Evolutionary conservation across 768 basidiomycete species (phyloP).

Genomic region (Serendipita sp.): DNA sequence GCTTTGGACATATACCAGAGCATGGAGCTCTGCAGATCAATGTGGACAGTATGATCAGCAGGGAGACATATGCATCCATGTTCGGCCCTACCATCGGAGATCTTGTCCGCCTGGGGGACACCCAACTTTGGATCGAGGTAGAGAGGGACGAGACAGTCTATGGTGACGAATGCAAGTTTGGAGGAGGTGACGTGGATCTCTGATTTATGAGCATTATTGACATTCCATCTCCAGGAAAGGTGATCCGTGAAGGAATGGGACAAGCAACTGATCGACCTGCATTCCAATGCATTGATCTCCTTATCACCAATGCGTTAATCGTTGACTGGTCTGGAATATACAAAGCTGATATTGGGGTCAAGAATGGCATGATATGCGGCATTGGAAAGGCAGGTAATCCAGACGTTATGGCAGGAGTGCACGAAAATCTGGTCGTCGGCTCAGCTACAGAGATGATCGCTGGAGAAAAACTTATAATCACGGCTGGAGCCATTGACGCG

Average conservation of each 20-base stretch:
- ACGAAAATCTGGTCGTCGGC: constrained; percentile 59
- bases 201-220: neutral
- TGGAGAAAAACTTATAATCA: constrained; percentile 85
- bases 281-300: constrained; percentile 61
- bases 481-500: constrained; percentile 81
- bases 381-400: constrained; percentile 98
- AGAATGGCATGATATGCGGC: constrained; percentile 60
- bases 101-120: constrained; percentile 76
- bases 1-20: constrained; percentile 56
- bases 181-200: constrained; percentile 45
- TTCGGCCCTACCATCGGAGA: constrained; percentile 92
- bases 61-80: constrained; percentile 78
- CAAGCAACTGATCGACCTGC: constrained; percentile 63
- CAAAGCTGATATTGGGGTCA: constrained; percentile 90
- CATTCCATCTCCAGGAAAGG: constrained; percentile 44
- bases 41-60: constrained; percentile 37
- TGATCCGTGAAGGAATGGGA: constrained; percentile 93
- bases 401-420: constrained; percentile 72
- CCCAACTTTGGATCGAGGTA: constrained; percentile 77
- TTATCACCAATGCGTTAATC: constrained; percentile 90
- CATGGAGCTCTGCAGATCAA: constrained; percentile 39
- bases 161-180: constrained; percentile 96
- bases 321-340: constrained; percentile 83
- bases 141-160: constrained; percentile 83
- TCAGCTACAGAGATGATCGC: constrained; percentile 92